These are phyloP conservation scores for Lyophyllum atratum DNA, from an alignment of 768 basidiomycete species.

Conservation along the genomic window DNA sequence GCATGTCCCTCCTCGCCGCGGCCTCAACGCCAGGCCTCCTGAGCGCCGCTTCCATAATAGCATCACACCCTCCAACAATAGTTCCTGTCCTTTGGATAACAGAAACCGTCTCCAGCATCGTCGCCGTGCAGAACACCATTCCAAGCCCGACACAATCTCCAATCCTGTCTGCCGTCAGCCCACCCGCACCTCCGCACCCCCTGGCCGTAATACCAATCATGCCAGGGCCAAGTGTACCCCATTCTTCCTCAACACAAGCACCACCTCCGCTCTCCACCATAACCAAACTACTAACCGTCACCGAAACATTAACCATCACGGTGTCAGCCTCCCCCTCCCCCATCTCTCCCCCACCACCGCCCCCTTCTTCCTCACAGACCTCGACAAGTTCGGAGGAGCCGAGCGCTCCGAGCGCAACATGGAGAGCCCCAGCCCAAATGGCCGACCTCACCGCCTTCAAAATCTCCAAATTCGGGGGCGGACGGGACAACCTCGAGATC, in stretches of 20 bases:
- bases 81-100: slow-evolving; percentile 4
- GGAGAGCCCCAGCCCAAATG: slow-evolving; percentile 55
- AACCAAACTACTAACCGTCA: slow-evolving; percentile 16
- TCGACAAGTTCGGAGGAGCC: too few species aligned
- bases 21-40: slow-evolving; percentile 1
- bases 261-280: not conserved
- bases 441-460: slow-evolving; percentile 63
- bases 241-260: not conserved
- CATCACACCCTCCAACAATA: not conserved
- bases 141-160: not conserved
- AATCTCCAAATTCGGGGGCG: slow-evolving; percentile 55
- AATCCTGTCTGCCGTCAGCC: not conserved
- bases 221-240: not conserved
- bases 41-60: not conserved
- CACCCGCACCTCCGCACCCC: not conserved
- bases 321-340: slow-evolving; percentile 12
- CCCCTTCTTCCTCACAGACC: slow-evolving; percentile 12
- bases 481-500: slow-evolving; percentile 55
- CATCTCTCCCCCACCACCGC: slow-evolving; percentile 7
- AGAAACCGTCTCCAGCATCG: not conserved
- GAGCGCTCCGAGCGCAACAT: slow-evolving; percentile 30
- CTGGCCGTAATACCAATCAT: not conserved
- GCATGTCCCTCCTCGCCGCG: slow-evolving; percentile 2
- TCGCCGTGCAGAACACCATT: not conserved
- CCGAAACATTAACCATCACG: slow-evolving; percentile 26